phyloP scores from a whole-genome alignment of 352 stramenopile species.

The Peronosclerospora sorghi region DNA sequence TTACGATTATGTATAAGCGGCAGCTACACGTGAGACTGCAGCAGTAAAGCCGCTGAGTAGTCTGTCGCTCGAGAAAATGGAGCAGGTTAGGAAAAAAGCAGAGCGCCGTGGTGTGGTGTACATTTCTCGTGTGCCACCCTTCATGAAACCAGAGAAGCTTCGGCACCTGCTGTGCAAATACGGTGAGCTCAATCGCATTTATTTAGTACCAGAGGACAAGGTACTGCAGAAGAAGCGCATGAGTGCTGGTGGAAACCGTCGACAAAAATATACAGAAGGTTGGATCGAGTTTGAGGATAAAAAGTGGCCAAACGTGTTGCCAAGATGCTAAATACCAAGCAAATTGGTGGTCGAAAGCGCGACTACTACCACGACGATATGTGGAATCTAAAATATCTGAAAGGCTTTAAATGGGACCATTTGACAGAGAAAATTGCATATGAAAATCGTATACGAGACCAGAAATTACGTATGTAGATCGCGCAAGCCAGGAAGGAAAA shows the following conservation, averaged over 20 bases:
- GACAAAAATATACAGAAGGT: slow-evolving; percentile 90
- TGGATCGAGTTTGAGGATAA: slow-evolving; percentile 99
- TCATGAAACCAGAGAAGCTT: slow-evolving; percentile 95
- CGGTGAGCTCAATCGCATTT: slow-evolving; percentile 90
- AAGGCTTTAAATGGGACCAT: slow-evolving; percentile 97
- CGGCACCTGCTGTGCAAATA: slow-evolving; percentile 88
- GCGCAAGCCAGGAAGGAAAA: slow-evolving; percentile 82
- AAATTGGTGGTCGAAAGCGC: slow-evolving; percentile 89
- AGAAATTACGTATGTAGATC: slow-evolving; percentile 82
- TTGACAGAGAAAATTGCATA: slow-evolving; percentile 97
- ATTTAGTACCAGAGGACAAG: slow-evolving; percentile 95
- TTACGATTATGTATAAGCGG: no score
- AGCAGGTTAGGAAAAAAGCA: slow-evolving; percentile 41
- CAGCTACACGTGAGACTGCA: background rate
- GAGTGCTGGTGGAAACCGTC: slow-evolving; percentile 83
- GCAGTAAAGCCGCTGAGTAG: slow-evolving; percentile 16
- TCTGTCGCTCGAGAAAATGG: slow-evolving; percentile 34
- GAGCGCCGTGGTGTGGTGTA: slow-evolving; percentile 72
- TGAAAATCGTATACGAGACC: slow-evolving; percentile 78
- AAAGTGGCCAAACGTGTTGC: slow-evolving; percentile 91
- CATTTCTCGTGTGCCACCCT: slow-evolving; percentile 91
- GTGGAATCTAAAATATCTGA: slow-evolving; percentile 99
- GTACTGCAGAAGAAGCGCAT: slow-evolving; percentile 83
- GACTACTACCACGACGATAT: slow-evolving; percentile 96
- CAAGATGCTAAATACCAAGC: slow-evolving; percentile 88